Evolutionary conservation across 352 stramenopile species (phyloP).

Genomic region (Nothophytophthora sp.): DNA sequence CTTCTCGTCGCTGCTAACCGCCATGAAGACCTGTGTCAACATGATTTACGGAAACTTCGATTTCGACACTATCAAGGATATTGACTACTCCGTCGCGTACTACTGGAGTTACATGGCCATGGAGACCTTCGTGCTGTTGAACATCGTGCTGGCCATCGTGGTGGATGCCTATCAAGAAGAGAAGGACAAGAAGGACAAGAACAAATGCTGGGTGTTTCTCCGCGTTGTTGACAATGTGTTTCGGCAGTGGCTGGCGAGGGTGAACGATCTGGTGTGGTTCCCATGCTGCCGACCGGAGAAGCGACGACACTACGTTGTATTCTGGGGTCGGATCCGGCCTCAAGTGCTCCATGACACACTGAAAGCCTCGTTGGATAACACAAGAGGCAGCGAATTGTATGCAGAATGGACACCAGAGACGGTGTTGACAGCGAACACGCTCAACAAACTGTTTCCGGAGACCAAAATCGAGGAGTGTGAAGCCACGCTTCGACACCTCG

Average conservation of each 20-base stretch:
- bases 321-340: conserved; percentile 24
- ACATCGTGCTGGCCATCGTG: conserved; percentile 78
- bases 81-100: conserved; percentile 52
- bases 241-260: conserved; percentile 17
- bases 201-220: conserved; percentile 28
- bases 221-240: conserved; percentile 29
- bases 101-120: conserved; percentile 74
- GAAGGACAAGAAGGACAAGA: conserved; percentile 30
- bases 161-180: conserved; percentile 58
- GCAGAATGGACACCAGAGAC: conserved; percentile 16
- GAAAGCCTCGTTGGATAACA: conserved; percentile 2
- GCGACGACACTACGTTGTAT: conserved; percentile 12
- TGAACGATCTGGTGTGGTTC: conserved; percentile 20
- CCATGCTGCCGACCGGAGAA: conserved; percentile 8
- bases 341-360: conserved; percentile 19
- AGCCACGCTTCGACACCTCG: conserved; percentile 21
- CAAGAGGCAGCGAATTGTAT: neutral
- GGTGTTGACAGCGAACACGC: conserved; percentile 7
- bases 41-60: conserved; percentile 76
- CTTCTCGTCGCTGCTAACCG: conserved; percentile 43
- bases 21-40: conserved; percentile 64
- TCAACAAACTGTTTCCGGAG: conserved; percentile 22
- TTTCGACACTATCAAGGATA: conserved; percentile 45
- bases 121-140: conserved; percentile 66
- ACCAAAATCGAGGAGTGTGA: conserved; percentile 12